Percentiles rank a stretch among this genome's conserved stretches.
phyloP scores from a whole-genome alignment of 2,329 filamentous ascomycete species.

The Clonostachys rosea region DNA sequence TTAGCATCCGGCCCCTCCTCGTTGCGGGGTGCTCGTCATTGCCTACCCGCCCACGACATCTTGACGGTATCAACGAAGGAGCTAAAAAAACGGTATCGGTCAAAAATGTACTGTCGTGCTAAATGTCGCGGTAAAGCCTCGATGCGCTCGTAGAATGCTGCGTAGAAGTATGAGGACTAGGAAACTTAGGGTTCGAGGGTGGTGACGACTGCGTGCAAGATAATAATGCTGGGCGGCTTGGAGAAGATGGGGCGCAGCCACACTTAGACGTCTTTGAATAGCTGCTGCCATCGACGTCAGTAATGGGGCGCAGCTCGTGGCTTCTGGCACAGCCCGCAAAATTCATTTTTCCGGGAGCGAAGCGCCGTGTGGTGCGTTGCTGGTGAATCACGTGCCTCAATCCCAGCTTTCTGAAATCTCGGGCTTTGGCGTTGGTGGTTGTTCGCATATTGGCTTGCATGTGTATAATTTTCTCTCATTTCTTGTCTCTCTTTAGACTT shows the following conservation, averaged over 20 bases:
- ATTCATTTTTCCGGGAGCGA: slow-evolving; percentile 4
- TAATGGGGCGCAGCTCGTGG: slow-evolving; percentile 9
- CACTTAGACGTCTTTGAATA: slow-evolving; percentile 14
- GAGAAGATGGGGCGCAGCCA: slow-evolving; percentile 19
- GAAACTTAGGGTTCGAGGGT: not conserved
- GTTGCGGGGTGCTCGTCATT: slow-evolving; percentile 14
- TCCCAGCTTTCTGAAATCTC: too few relatives aligned
- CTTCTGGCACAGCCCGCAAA: slow-evolving; percentile 2
- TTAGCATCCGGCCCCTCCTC: slow-evolving; percentile 20
- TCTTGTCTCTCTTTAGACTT: not conserved
- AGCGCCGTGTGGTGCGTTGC: not conserved
- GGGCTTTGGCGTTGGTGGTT: too few relatives aligned
- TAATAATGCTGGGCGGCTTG: not conserved
- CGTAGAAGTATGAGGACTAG: too few relatives aligned
- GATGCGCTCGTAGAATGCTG: too few relatives aligned
- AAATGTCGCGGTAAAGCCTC: too few relatives aligned
- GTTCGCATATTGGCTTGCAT: too few relatives aligned
- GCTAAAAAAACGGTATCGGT: too few relatives aligned
- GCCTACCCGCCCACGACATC: slow-evolving; percentile 69
- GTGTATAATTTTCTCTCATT: too few relatives aligned
- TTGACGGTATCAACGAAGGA: slow-evolving; percentile 9
- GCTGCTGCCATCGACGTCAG: slow-evolving; percentile 12
- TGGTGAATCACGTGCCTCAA: not conserved
- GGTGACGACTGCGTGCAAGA: too few relatives aligned
- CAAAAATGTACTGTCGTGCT: too few relatives aligned